Base-by-base conservation (phyloP, 1,139 yeast species). In the Arxiozyma slooffiae region DNA sequence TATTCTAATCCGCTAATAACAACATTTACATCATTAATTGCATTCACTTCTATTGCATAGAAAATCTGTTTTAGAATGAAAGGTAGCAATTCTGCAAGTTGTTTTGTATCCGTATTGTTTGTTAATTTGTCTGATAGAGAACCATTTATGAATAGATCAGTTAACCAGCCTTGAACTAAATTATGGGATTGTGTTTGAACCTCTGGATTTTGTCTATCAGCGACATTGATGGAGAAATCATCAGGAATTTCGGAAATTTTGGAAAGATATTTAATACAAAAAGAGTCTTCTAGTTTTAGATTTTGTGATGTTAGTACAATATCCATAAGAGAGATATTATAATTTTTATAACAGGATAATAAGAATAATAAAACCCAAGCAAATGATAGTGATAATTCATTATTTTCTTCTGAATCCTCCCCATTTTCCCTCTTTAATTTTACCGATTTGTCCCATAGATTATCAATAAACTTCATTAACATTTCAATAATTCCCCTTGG, bases 41-140 rank as follows among this genome's bases (percentile, higher is more conserved):
- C 56, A n/a, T 80, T 80, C 20, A 74, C 63, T 37, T 77, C 76
- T 48, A 80, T 72, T 0, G 95, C 89, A 21, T 75, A 65, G 6
- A 87, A 72, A 0, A 88, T 82, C 62, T 88, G 94, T 54, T 81
- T 81, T 59, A 87, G 80, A 16, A 90, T 78, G 4, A 79, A 72
- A 0, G 96, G 95, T 17, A 88, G 77, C 44, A 90, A 66, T 41
- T 75, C 74, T 53, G 85, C 79, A 48, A 86, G 77, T 53, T 86
- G 92, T 58, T 81, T 79, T 23, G 85, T 77, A 20, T 81, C 73
- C 2, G 87, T 79, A 5, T 81, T 72, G n/a, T 57, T 81, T 78
- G 61, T 80, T 51, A 89, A 70, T 38, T 85, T 90, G 65, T 90
- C 97, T 0, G 95, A 81, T 42, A 90, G 79, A 2, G 96, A 96